phyloP scores from a whole-genome alignment of 768 basidiomycete species.

The Zangia roseola region DNA sequence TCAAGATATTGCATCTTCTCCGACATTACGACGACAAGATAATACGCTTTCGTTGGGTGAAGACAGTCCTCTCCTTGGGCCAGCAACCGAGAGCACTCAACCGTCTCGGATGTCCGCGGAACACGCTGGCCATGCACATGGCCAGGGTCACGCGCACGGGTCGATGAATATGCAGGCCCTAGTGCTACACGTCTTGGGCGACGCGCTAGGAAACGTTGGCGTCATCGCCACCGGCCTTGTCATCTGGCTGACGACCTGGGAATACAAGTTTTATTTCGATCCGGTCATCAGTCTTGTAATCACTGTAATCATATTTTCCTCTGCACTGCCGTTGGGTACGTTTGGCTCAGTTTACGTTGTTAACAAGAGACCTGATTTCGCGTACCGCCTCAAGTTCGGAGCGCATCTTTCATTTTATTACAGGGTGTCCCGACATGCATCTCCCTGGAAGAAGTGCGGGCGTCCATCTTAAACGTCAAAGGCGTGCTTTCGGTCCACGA shows the following conservation, averaged over 20 bases:
- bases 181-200: constrained; percentile 91
- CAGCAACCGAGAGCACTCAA: background rate
- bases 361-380: constrained; percentile 2
- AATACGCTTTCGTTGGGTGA: constrained; percentile 29
- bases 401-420: constrained; percentile 90
- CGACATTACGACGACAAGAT: constrained; percentile 5
- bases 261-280: constrained; percentile 89
- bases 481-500: constrained; percentile 88
- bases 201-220: constrained; percentile 97
- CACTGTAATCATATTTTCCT: constrained; percentile 94
- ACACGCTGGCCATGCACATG: constrained; percentile 10
- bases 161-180: constrained; percentile 99
- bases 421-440: constrained; percentile 92
- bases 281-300: constrained; percentile 92
- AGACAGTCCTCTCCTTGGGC: constrained; percentile 44
- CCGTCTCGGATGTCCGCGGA: constrained; percentile 16
- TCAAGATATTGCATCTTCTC: constrained; percentile 62
- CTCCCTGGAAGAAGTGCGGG: constrained; percentile 83
- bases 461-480: constrained; percentile 75
- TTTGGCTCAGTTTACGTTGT: constrained; percentile 1
- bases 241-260: constrained; percentile 87
- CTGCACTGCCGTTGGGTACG: constrained; percentile 85
- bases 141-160: constrained; percentile 46
- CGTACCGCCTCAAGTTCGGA: constrained; percentile 54
- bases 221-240: constrained; percentile 94